Evolutionary conservation across 2,329 filamentous ascomycete species (phyloP).

Genomic region (Oidium heveae): DNA sequence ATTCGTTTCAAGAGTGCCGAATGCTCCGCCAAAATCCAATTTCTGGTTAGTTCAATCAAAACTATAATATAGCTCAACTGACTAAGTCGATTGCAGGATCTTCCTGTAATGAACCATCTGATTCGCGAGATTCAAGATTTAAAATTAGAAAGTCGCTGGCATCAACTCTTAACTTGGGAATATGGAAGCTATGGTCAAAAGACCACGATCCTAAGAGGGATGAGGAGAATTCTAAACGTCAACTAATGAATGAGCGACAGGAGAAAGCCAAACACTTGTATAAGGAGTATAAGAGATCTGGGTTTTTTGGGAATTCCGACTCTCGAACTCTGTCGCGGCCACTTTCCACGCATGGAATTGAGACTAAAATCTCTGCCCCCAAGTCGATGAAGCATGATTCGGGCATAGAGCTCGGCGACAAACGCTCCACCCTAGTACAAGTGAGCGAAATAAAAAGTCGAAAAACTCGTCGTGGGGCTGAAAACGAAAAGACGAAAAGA

Average conservation of each 20-base stretch:
- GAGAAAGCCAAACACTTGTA: constrained; percentile 24
- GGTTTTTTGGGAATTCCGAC: constrained; percentile 15
- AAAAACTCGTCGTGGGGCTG: not conserved
- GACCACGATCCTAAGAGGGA: constrained; percentile 6
- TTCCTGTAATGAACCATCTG: constrained; percentile 7
- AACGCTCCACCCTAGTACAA: not conserved
- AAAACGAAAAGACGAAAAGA: not conserved
- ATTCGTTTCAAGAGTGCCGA: not conserved
- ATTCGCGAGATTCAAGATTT: constrained; percentile 20
- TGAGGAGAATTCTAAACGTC: constrained; percentile 19
- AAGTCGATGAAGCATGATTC: constrained; percentile 10
- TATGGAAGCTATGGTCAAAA: constrained; percentile 18
- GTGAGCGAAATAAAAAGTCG: not conserved
- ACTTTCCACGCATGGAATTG: not conserved
- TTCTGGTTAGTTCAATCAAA: not conserved
- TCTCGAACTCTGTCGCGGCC: constrained; percentile 5
- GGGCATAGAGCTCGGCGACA: constrained; percentile 7
- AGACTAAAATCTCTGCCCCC: not conserved
- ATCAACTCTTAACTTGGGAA: constrained; percentile 26
- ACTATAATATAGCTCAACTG: not conserved
- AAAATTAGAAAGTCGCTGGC: constrained; percentile 28
- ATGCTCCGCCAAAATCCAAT: not conserved
- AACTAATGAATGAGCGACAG: constrained; percentile 18
- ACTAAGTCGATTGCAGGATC: constrained; percentile 5
- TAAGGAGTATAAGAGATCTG: constrained; percentile 25